Evolutionary conservation across 2,329 filamentous ascomycete species (phyloP), one percentile per base, ranked within the genome.

Genomic region (Stenocarpella maydis): DNA sequence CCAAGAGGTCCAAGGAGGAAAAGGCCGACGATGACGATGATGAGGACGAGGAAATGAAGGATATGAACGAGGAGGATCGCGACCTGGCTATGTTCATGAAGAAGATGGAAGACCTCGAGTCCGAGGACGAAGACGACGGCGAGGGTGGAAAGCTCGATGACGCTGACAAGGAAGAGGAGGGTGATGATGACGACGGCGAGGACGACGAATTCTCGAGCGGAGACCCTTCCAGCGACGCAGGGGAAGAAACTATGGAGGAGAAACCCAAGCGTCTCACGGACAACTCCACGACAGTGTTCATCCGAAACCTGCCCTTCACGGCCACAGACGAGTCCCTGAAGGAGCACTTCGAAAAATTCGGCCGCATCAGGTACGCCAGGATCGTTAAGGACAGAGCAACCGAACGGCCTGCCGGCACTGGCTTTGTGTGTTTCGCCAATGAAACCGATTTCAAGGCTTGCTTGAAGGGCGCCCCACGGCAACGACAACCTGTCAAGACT

Each of bases 271-370:
- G 78, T 71, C 82, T 78, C 31, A 86, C 84, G 19, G 88, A 92
- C 78, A 93, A 93, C 75, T 89, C 88, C 2, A 89, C 89, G 43
- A 98, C 95, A 0, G 81, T 98, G 17, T 99, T 99, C 81, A 87
- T 99, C 75, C 93, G 96, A 73, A 99, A 99, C 77, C 84, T 99
- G 15, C 95, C 97, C 0, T 99, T 97, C 80, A 94, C 92, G 2
- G 90, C 90, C 52, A 92, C 92, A 21, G 95, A 99, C 75, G 91
- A 94, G 64, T 86, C 89, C 60, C 87, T 99, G 53, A 92, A 95
- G 77, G 86, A 90, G 63, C 95, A 98, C 78, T 99, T 99, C 77
- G 84, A 84, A n/a, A 86, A 91, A 75, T 98, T 99, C 76, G 97
- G 96, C 31, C 87, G 87, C n/a, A 84, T 98, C 47, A 89, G 95